Evolutionary conservation across 1,284 basidiomycete species (phyloP), one percentile per base, ranked within the genome.

Genomic region (Ganoderma sp.): DNA sequence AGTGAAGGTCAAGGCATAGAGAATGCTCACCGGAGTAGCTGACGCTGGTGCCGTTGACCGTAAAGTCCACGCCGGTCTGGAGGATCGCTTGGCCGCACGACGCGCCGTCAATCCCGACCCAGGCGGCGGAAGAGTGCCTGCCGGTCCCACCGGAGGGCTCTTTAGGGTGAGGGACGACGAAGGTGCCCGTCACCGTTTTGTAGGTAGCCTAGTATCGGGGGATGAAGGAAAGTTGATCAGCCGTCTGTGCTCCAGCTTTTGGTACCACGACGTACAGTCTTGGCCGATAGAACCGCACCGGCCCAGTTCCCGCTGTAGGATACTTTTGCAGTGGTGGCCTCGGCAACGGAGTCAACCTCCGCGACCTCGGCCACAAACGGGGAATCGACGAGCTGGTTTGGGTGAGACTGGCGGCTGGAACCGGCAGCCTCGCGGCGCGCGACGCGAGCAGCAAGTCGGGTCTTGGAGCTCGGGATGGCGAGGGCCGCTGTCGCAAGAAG

Each of bases 61-160:
- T 76, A 69, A 79, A 79, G 75, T 79, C 78, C 45, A 79, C 63
- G 50, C 78, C 78, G 54, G 76, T 72, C 63, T 72, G 71, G 58
- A 72, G 71, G 63, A 72, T 72, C 43, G 71, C 69, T 45, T 15
- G 61, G 61, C 67, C 69, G 58, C 71, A 72, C 48, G 69, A 68
- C 65, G 67, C 71, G 22, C 69, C 71, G 48, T 72, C 71, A 45
- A 72, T 72, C 50, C 71, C 71, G 41, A 72, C 71, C 71, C 71
- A 72, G 10, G 71, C 75, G 22, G 78, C 78, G 19, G 77, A 75
- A 39, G 73, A 71, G 71, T 76, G 72, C 37, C 57, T 68, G 65
- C 75, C 73, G 19, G 70, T 66, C 61, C 71, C 69, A 54, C 76
- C 74, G 39, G 74, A 72, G 39, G 77, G 76, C 59, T 67, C 72